Base-by-base conservation (phyloP, 129 eudicot genomes). In the Logfia minima region DNA sequence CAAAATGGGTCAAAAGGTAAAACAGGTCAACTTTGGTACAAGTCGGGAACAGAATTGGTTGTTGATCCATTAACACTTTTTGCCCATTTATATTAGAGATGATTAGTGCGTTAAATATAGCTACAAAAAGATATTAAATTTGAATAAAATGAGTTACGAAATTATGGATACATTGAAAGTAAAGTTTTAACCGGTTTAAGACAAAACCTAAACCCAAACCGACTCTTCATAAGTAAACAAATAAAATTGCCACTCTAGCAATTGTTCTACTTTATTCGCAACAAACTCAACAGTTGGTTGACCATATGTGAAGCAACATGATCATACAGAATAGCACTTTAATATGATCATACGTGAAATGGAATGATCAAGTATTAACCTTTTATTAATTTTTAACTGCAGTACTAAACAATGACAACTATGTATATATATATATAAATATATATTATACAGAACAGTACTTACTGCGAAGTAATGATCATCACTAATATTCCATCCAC, bases 401-500 rank as follows among this genome's bases (percentile, higher is more conserved):
- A 22, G 23, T 56, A 56, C 11, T 56, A 55, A 3, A 55, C 13
- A 55, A 55, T 5, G 22, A 1, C 4, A 3, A 55, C 0, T 56
- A 56, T 55, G 4, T 32, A 4, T 32, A 32, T 32, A 32, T 0
- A 32, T 23, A n/a, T n/a, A n/a, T n/a, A n/a, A n/a, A n/a, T n/a
- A n/a, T 23, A 24, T 24, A 24, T 24, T 24, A 52, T 53, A 56
- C 0, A 56, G 6, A 5, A 66, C 1, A 13, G 45, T 72, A 55
- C 92, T 90, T 64, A 90, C 96, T 71, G 67, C 68, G 26, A 83
- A 24, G 59, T 90, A 88, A 84, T 90, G 89, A n/a, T 45, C 2
- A 61, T 90, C 69, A 17, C 77, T 86, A 17, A 90, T 80, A 74
- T 90, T 84, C 96, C 96, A 90, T 24, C 93, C 96, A 31, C 93